phyloP scores from a whole-genome alignment of 768 basidiomycete species.

The Phlebiopsis flavidoalba region DNA sequence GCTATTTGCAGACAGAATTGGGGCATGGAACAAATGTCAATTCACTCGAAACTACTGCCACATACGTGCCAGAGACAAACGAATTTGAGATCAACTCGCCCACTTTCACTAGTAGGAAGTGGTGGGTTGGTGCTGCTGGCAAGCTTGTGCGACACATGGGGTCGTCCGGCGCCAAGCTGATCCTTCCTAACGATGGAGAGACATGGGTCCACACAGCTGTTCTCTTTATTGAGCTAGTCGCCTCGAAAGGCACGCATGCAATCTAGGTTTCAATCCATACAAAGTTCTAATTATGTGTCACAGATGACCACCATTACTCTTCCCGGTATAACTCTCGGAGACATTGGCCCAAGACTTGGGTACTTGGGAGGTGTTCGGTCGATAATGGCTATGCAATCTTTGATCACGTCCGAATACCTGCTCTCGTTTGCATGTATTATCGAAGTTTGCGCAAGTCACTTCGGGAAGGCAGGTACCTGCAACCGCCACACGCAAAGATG shows the following conservation, averaged over 20 bases:
- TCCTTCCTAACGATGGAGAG: constrained; percentile 54
- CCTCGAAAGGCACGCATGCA: constrained; percentile 43
- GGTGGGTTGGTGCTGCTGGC: constrained; percentile 77
- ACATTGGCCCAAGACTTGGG: constrained; percentile 65
- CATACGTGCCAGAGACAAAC: constrained; percentile 57
- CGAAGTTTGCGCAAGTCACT: constrained; percentile 66
- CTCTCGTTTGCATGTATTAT: constrained; percentile 68
- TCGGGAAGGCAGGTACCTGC: constrained; percentile 57
- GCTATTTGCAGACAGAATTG: constrained; percentile 75
- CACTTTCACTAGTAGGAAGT: constrained; percentile 69
- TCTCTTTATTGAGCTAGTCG: constrained; percentile 69
- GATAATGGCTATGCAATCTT: constrained; percentile 73
- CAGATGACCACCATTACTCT: constrained; percentile 57
- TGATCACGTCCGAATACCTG: constrained; percentile 59
- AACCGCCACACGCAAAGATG: constrained; percentile 70
- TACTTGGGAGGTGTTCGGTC: constrained; percentile 39
- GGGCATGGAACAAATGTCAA: constrained; percentile 73
- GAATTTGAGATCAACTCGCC: constrained; percentile 79
- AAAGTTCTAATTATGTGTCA: background rate
- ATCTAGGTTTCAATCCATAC: background rate
- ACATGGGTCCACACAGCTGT: constrained; percentile 71
- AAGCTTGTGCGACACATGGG: constrained; percentile 67
- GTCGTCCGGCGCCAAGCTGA: constrained; percentile 69
- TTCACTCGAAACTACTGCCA: constrained; percentile 70
- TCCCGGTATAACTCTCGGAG: constrained; percentile 60